Percentiles rank a stretch among this genome's conserved stretches.
These are phyloP conservation scores for Yamadazyma nakazawae DNA, from an alignment of 805 yeast species.

Conservation along the genomic window DNA sequence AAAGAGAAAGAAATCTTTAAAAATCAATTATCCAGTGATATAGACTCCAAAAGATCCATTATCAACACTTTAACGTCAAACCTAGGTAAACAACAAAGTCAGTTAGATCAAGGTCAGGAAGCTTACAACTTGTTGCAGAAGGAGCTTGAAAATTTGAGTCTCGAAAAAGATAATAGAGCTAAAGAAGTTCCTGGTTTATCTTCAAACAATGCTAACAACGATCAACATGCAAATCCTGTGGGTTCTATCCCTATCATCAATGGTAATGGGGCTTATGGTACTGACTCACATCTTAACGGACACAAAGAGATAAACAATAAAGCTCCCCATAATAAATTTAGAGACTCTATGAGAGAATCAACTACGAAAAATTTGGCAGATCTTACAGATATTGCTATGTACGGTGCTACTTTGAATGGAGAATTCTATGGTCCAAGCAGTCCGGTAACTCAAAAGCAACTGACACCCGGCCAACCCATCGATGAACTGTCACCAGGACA, in stretches of 20 bases:
- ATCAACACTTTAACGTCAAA: constrained; percentile 17
- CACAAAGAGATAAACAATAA: background rate
- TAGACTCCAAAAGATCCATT: constrained; percentile 18
- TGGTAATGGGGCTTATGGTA: background rate
- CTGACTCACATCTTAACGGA: background rate
- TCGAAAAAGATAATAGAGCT: constrained; percentile 4
- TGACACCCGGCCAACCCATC: constrained; percentile 2
- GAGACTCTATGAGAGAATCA: constrained; percentile 16
- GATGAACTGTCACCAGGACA: background rate
- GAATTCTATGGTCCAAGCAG: constrained; percentile 16
- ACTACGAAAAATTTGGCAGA: constrained; percentile 30
- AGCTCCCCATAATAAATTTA: constrained; percentile 1
- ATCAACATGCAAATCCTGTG: background rate
- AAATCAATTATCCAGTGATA: constrained; percentile 22
- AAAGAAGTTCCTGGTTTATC: background rate
- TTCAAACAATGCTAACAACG: background rate
- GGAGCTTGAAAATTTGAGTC: constrained; percentile 6
- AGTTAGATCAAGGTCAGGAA: constrained; percentile 9
- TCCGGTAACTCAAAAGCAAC: background rate
- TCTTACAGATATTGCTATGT: constrained; percentile 34
- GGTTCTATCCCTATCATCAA: background rate
- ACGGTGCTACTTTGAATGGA: constrained; percentile 34
- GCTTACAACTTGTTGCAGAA: constrained; percentile 9
- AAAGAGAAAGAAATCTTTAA: constrained; percentile 20
- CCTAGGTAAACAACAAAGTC: constrained; percentile 16